phyloP scores from a whole-genome alignment of 805 yeast genomes.

The Yamadazyma philogaea region DNA sequence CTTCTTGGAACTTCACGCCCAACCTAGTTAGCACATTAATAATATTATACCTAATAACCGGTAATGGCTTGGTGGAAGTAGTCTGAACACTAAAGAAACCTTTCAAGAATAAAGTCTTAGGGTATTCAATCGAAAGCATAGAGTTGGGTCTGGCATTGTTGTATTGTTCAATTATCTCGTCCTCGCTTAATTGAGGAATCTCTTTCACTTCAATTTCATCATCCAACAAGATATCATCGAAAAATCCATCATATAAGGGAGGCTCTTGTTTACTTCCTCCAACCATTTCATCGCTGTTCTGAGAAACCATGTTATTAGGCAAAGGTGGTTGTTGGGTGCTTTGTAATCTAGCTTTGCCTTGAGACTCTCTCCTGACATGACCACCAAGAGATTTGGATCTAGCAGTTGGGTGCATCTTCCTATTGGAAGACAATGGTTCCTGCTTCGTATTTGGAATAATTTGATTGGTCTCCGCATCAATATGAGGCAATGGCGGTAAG shows the following conservation, averaged over 20 bases:
- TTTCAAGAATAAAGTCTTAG: constrained; percentile 83
- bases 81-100: constrained; percentile 95
- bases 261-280: constrained; percentile 24
- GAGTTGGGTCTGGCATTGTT: constrained; percentile 63
- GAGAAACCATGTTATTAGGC: constrained; percentile 38
- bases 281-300: constrained; percentile 45
- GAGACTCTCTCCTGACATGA: constrained; percentile 64
- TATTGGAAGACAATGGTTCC: constrained; percentile 9
- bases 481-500: constrained; percentile 44
- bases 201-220: constrained; percentile 28
- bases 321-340: constrained; percentile 40
- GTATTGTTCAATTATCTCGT: constrained; percentile 41
- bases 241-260: constrained; percentile 42
- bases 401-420: constrained; percentile 71
- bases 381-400: constrained; percentile 84
- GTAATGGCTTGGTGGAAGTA: constrained; percentile 87
- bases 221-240: constrained; percentile 55
- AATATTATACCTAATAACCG: constrained; percentile 81
- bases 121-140: constrained; percentile 93
- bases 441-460: constrained; percentile 12
- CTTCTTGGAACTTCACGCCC: constrained; percentile 82
- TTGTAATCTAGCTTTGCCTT: constrained; percentile 12
- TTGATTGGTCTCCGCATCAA: constrained; percentile 28
- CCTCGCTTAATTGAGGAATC: constrained; percentile 38
- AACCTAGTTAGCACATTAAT: constrained; percentile 71